Conservation (phyloP, 2,329 filamentous ascomycete species). For the Blumeria graminis region DNA sequence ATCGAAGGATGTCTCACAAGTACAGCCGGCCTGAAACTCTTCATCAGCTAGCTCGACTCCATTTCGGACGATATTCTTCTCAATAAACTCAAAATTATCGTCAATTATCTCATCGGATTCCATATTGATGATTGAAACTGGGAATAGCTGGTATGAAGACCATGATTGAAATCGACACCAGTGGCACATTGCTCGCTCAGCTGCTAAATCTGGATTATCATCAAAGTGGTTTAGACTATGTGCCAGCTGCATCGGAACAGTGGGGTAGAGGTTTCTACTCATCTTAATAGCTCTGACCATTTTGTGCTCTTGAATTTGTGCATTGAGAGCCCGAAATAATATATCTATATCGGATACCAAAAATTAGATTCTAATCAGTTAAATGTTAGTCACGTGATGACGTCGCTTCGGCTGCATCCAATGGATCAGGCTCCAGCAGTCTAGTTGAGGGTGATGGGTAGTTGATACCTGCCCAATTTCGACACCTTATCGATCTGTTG, state of each 20-base stretch:
- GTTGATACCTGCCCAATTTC: too few species aligned
- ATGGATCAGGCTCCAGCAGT: too few species aligned
- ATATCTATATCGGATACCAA: too few species aligned
- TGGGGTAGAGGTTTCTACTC: background rate
- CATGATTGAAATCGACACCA: slow-evolving; percentile 36
- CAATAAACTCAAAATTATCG: slow-evolving; percentile 43
- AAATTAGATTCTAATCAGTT: too few species aligned
- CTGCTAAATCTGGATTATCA: background rate
- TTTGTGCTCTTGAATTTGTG: too few species aligned
- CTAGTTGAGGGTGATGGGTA: too few species aligned
- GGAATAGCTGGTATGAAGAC: slow-evolving; percentile 21
- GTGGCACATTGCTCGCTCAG: slow-evolving; percentile 26
- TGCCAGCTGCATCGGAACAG: background rate
- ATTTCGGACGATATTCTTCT: slow-evolving; percentile 30
- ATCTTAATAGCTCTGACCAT: background rate
- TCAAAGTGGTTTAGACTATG: slow-evolving; percentile 3
- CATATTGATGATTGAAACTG: slow-evolving; percentile 40
- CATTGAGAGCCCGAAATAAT: too few species aligned
- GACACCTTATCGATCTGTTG: too few species aligned
- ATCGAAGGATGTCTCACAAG: slow-evolving; percentile 31
- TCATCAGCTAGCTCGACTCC: slow-evolving; percentile 34
- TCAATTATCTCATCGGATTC: slow-evolving; percentile 29
- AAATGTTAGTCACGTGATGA: too few species aligned
- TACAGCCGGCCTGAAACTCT: slow-evolving; percentile 44
- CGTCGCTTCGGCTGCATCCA: too few species aligned